These are phyloP conservation scores for Grifola frondosa DNA, from an alignment of 1,284 basidiomycete species.

Conservation along the genomic window DNA sequence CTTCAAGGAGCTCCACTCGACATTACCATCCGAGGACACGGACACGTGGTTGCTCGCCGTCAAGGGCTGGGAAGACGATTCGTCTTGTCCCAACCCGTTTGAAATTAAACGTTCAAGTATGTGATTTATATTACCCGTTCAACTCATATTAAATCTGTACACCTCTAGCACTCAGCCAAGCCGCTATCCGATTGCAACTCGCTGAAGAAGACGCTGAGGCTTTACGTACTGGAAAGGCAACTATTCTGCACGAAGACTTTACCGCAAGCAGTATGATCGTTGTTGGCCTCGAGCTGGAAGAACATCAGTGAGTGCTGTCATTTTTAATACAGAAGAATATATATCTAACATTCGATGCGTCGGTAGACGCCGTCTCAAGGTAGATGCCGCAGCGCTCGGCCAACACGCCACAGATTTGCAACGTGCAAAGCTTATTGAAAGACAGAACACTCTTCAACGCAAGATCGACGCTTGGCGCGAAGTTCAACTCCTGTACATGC, in stretches of 20 bases:
- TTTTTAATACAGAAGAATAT: no score
- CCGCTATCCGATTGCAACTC: conserved; percentile 13
- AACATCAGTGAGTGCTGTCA: conserved; percentile 14
- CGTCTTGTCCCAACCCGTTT: not conserved
- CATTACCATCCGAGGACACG: not conserved
- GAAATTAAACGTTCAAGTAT: no score
- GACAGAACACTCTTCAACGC: conserved; percentile 7
- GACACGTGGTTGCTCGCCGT: not conserved
- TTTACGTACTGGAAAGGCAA: not conserved
- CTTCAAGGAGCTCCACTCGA: not conserved
- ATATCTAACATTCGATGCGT: no score
- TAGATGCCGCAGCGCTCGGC: not conserved
- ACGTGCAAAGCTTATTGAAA: conserved; percentile 2
- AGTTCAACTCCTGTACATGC: conserved; percentile 10
- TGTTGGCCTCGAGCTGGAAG: conserved; percentile 16
- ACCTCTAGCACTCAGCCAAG: conserved; percentile 8
- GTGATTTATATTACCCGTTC: no score
- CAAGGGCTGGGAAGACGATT: not conserved
- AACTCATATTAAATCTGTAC: not conserved
- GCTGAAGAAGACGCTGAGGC: conserved; percentile 11
- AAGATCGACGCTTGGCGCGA: conserved; percentile 7
- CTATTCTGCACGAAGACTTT: conserved; percentile 1
- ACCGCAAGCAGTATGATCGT: conserved; percentile 9
- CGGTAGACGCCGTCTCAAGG: not conserved
- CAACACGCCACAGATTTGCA: conserved; percentile 6